A percentile compares a stretch with the other conserved stretches of the same genome.
Conservation (phyloP, 257 asterid genomes). For the Rehmannia glutinosa region DNA sequence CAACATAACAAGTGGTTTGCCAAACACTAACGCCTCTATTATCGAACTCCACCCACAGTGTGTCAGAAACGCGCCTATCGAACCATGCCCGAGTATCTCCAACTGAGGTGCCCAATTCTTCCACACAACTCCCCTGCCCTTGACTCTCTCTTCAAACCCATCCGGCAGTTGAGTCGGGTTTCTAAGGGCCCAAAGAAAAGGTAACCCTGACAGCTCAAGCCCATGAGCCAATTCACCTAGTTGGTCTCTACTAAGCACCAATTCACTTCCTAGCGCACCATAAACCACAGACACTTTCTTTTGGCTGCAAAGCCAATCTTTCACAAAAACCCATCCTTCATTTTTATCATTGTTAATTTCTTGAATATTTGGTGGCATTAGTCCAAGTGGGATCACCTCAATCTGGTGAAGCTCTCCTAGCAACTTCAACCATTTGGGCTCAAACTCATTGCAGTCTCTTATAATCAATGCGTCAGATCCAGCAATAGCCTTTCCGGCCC, state of each 20-base stretch:
- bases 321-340: background rate
- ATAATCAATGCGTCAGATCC: constrained; percentile 1
- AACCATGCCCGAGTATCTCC: constrained; percentile 40
- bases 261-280: constrained; percentile 41
- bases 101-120: constrained; percentile 45
- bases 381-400: constrained; percentile 26
- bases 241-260: constrained; percentile 21
- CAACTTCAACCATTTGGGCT: constrained; percentile 26
- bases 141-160: constrained; percentile 35
- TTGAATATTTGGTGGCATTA: background rate
- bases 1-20: constrained; percentile 29
- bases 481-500: background rate
- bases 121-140: constrained; percentile 41
- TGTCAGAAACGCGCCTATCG: constrained; percentile 45
- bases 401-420: constrained; percentile 16
- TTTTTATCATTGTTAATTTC: background rate
- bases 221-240: constrained; percentile 41
- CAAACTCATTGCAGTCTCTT: constrained; percentile 15
- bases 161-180: constrained; percentile 20
- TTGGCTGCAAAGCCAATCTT: background rate
- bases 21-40: constrained; percentile 33
- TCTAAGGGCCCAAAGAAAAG: constrained; percentile 36
- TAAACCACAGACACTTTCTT: constrained; percentile 26
- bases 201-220: constrained; percentile 31
- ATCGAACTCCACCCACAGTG: constrained; percentile 53